Evolutionary conservation across 2,329 filamentous ascomycete species (phyloP), one percentile per base, ranked within the genome.

Genomic region (Drechslerella coelobrocha): DNA sequence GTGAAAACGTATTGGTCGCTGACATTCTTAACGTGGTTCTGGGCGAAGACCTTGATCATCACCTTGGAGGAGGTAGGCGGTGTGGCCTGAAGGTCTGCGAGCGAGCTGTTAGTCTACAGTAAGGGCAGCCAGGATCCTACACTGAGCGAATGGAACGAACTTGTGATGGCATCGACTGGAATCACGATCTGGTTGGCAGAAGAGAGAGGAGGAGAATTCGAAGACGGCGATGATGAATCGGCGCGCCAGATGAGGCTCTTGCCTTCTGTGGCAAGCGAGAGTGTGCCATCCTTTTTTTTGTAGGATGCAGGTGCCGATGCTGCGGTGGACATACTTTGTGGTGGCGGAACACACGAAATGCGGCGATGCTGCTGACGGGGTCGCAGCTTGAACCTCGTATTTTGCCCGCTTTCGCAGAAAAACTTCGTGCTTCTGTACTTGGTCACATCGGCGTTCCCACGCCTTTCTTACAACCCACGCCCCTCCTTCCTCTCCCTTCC

Each of bases 231-330:
- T 59, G 85, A 83, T 17, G 57, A 41, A 37, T 48, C 51, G 8
- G 91, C 89, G 29, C 87, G 90, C 93, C 93, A 99, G 78, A 86
- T 88, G 72, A 97, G 85, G 37, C 84, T 86, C 76, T 85, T 85
- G 76, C 86, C 84, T 79, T 96, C 91, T 62, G 84, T 81, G 14
- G 89, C 87, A 75, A 97, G 83, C 24, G 86, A 85, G 76, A 99
- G 82, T 71, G 86, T 85, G 78, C 94, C 94, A 82, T 97, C 90
- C 80, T 96, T 94, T 83, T 97, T 99, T 81, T 97, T 97, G 84
- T 94, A 97, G 66, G 88, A 83, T 56, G 89, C 88, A 73, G 84
- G 85, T 68, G 88, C 90, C 14, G 4, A 9, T 75, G 82, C 84
- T 56, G 85, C 86, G 72, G 83, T 79, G 26, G 84, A 81, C 86